phyloP scores from a whole-genome alignment of 2,329 filamentous ascomycete species.

The Xylaria polymorpha region DNA sequence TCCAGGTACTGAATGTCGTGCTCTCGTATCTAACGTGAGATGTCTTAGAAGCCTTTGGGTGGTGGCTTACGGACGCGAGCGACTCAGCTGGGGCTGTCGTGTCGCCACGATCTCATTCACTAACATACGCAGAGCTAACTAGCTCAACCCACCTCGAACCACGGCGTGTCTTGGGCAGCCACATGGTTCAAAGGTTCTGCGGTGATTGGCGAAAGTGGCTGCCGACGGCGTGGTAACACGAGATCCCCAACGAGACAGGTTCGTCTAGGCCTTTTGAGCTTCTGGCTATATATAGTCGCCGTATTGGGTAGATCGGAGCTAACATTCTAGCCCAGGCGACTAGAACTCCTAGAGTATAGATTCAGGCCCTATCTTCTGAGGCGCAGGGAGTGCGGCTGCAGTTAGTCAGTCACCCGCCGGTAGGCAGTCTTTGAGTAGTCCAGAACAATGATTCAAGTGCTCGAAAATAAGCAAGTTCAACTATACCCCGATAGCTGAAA shows the following conservation, averaged over 20 bases:
- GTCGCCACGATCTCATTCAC: background rate
- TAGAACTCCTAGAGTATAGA: background rate
- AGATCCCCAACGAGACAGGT: slow-evolving; percentile 7
- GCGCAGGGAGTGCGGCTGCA: background rate
- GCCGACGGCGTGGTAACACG: slow-evolving; percentile 15
- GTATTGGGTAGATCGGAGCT: background rate
- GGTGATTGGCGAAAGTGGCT: slow-evolving; percentile 15
- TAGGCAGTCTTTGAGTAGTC: background rate
- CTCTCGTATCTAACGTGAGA: slow-evolving; percentile 14
- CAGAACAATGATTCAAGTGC: background rate
- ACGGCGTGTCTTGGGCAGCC: background rate
- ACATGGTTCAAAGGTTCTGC: background rate
- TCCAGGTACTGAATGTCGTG: background rate
- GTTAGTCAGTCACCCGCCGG: background rate
- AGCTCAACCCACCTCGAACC: background rate
- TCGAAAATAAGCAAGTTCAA: background rate
- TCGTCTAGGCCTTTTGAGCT: slow-evolving; percentile 5
- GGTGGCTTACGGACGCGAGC: background rate
- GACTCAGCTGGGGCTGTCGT: slow-evolving; percentile 1
- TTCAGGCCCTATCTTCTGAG: background rate
- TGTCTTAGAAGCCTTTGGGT: background rate
- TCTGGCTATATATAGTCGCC: background rate
- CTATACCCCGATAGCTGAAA: slow-evolving; percentile 12
- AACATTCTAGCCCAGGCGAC: background rate
- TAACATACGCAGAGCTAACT: background rate